Base-by-base conservation (phyloP, 106 monocot species). In the Allium fistulosum region DNA sequence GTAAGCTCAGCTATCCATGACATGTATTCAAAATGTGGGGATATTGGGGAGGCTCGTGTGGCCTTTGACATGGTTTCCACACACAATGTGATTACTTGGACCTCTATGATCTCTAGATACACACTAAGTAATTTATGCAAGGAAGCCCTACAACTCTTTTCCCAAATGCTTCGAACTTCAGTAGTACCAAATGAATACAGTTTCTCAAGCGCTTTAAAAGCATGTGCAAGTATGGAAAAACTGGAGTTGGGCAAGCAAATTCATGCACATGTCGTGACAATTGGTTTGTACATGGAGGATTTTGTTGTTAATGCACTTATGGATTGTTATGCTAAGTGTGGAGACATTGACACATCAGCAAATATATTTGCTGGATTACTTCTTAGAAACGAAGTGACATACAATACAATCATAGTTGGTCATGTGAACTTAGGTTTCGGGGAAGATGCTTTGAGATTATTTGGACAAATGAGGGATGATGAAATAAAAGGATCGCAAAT, bases 241-340 rank as follows among this genome's bases (percentile, higher is more conserved):
- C 56, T 85, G 75, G 15, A 75, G 15, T 51, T 88, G 49, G 88
- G 88, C 10, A 68, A 63, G 57, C 88, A 88, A 78, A 49, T 91
- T 27, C 91, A 91, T 78, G 72, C 84, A 53, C 79, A 76, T 71
- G 71, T 78, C 47, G 49, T 76, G 56, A 90, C 85, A 77, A 67
- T 81, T 71, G 90, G 87, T 18, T 46, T 88, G 60, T 81, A 81
- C 49, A 75, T 58, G 9, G 87, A 94, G 56, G 65, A 82, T 28
- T 94, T 83, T 69, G 79, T 91, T 75, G 82, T 81, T 26, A 94
- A 90, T 81, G 72, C 90, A 17, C 87, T 94, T 63, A 87, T 90
- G 46, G 83, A 88, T 78, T 57, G 87, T 22, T 94, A 94, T 81
- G 83, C 88, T 8, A 94, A 94, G 59, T 90, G 84, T 65, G 77